A percentile compares a stretch with the other conserved stretches of the same genome.
phyloP scores from a whole-genome alignment of 2,329 filamentous ascomycete species.

The Aspergillus tubingensis region DNA sequence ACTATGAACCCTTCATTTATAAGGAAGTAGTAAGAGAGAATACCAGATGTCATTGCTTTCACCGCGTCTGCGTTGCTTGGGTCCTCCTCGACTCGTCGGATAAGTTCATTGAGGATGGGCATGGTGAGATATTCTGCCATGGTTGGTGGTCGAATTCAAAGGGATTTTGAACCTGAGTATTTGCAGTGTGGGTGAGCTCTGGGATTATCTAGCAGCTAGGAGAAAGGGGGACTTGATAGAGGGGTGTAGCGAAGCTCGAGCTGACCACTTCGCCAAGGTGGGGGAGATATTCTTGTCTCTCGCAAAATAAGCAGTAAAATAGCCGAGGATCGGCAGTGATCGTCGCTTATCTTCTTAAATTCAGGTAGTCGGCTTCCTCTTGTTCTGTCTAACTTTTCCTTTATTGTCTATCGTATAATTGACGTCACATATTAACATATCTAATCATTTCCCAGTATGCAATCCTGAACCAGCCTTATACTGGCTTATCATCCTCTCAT shows the following conservation, averaged over 20 bases:
- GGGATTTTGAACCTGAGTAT: too few species aligned
- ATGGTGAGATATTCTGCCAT: neutral
- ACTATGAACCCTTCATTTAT: neutral
- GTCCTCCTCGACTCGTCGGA: neutral
- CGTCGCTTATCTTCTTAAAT: too few species aligned
- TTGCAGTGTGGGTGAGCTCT: too few species aligned
- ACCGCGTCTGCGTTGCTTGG: neutral
- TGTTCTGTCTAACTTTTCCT: neutral
- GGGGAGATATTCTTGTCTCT: too few species aligned
- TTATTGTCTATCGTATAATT: neutral
- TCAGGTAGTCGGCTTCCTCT: too few species aligned
- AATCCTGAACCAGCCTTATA: neutral
- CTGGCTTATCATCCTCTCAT: neutral
- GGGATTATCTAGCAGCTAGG: too few species aligned
- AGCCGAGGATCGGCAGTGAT: too few species aligned
- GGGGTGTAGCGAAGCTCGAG: too few species aligned
- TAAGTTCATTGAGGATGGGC: neutral
- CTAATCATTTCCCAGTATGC: neutral
- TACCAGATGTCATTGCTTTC: conserved; percentile 9
- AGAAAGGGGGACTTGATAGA: too few species aligned
- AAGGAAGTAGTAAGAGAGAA: conserved; percentile 12
- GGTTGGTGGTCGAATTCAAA: neutral
- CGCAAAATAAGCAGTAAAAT: too few species aligned
- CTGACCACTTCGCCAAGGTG: too few species aligned
- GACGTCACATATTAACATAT: neutral